A percentile compares a stretch with the other conserved stretches of the same genome.
These are phyloP conservation scores for Trifolium fragiferum DNA, from an alignment of 306 rosid genomes.

Conservation along the genomic window DNA sequence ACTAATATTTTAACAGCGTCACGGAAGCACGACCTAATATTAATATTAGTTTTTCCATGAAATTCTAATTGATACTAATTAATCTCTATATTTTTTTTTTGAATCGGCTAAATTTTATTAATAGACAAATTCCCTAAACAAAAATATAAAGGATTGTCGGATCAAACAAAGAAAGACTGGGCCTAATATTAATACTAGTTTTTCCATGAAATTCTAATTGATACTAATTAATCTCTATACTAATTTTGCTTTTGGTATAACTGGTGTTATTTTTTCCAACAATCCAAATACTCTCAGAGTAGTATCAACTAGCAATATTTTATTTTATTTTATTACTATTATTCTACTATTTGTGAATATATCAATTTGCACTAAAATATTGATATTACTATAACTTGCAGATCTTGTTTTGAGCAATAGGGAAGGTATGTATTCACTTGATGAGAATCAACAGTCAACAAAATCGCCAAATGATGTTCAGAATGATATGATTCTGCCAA, in stretches of 20 bases:
- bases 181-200: too few relatives aligned
- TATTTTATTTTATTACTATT: neutral
- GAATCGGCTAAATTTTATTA: too few relatives aligned
- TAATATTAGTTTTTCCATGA: too few relatives aligned
- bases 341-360: neutral
- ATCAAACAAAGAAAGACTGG: too few relatives aligned
- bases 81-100: too few relatives aligned
- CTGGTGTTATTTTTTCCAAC: neutral
- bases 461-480: conserved; percentile 36
- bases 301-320: neutral
- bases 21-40: too few relatives aligned
- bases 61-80: neutral
- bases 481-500: conserved; percentile 67
- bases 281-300: neutral
- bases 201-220: neutral
- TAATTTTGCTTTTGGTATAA: neutral
- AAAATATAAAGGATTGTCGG: too few relatives aligned
- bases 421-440: conserved; percentile 49
- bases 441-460: conserved; percentile 48
- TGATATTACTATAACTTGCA: conserved; percentile 24
- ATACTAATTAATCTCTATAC: neutral
- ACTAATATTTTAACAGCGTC: too few relatives aligned
- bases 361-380: neutral
- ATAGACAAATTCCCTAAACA: too few relatives aligned
- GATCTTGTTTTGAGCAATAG: conserved; percentile 47